phyloP scores from a whole-genome alignment of 129 eudicot genomes.

The Glebionis coronaria region DNA sequence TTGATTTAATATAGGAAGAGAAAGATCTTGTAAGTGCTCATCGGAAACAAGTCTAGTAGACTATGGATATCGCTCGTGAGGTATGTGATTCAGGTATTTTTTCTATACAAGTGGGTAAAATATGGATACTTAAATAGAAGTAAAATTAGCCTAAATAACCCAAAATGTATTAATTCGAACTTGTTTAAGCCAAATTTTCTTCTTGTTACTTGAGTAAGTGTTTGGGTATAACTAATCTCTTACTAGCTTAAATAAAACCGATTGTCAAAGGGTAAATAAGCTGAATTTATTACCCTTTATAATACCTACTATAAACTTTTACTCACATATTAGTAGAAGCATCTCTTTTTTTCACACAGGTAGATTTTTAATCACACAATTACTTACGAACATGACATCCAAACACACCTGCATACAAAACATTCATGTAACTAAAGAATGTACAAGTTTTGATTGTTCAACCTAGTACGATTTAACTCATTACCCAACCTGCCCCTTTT shows the following conservation, averaged over 20 bases:
- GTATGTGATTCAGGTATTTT: slow-evolving; percentile 24
- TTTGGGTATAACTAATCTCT: no score
- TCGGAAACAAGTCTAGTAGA: slow-evolving; percentile 55
- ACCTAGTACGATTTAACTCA: no score
- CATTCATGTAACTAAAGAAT: background rate
- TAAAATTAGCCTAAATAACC: background rate
- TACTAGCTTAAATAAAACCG: no score
- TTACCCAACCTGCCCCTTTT: background rate
- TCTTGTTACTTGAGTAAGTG: no score
- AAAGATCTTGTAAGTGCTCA: slow-evolving; percentile 59
- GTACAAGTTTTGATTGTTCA: background rate
- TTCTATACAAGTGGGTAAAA: slow-evolving; percentile 5
- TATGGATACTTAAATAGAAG: background rate
- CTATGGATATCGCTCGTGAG: slow-evolving; percentile 63
- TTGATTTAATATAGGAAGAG: slow-evolving; percentile 51
- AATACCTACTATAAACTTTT: no score
- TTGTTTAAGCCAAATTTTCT: background rate
- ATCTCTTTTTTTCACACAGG: no score
- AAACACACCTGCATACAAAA: no score
- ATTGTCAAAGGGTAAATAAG: no score
- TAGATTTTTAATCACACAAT: no score
- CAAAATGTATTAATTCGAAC: background rate
- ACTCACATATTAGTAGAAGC: no score
- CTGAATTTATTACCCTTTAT: no score
- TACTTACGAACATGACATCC: no score